Evolutionary conservation across 2,329 filamentous ascomycete genomes (phyloP).

Genomic region (Teratosphaeriaceae sp.): DNA sequence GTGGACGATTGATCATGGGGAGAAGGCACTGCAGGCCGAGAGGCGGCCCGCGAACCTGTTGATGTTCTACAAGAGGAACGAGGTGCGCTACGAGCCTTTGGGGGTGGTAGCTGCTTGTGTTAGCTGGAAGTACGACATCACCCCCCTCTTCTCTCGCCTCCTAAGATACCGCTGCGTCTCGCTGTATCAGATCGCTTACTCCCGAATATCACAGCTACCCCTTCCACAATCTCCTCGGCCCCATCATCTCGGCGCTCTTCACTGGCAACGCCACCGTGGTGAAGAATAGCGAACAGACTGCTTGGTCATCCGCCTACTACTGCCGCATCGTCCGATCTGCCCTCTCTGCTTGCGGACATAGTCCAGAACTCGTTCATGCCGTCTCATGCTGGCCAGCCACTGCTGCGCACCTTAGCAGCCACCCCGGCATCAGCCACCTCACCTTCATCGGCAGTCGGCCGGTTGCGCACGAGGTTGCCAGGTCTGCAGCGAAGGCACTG

Average conservation of each 20-base stretch:
- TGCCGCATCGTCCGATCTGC: conserved; percentile 70
- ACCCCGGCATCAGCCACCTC: conserved; percentile 76
- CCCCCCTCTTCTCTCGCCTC: not conserved
- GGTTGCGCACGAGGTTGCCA: conserved; percentile 82
- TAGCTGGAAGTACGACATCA: conserved; percentile 75
- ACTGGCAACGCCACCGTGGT: conserved; percentile 86
- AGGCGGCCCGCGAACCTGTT: conserved; percentile 79
- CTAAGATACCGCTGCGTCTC: not conserved
- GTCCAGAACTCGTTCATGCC: conserved; percentile 73
- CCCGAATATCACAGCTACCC: conserved; percentile 21
- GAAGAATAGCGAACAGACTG: conserved; percentile 92
- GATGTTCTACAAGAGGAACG: conserved; percentile 93
- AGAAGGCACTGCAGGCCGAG: conserved; percentile 66
- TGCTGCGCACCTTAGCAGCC: conserved; percentile 75
- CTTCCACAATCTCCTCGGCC: conserved; percentile 91
- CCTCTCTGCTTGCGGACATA: conserved; percentile 73
- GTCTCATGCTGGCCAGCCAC: conserved; percentile 82
- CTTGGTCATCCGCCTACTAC: conserved; percentile 86
- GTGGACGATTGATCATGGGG: conserved; percentile 90
- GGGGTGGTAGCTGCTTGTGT: conserved; percentile 90
- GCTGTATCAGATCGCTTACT: not conserved
- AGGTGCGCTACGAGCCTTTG: conserved; percentile 82
- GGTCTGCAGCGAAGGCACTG: conserved; percentile 76
- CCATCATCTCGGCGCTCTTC: conserved; percentile 85
- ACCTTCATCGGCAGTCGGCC: conserved; percentile 92